Evolutionary conservation across 305 asterid species (phyloP).

Genomic region (Fraxinus greggii): DNA sequence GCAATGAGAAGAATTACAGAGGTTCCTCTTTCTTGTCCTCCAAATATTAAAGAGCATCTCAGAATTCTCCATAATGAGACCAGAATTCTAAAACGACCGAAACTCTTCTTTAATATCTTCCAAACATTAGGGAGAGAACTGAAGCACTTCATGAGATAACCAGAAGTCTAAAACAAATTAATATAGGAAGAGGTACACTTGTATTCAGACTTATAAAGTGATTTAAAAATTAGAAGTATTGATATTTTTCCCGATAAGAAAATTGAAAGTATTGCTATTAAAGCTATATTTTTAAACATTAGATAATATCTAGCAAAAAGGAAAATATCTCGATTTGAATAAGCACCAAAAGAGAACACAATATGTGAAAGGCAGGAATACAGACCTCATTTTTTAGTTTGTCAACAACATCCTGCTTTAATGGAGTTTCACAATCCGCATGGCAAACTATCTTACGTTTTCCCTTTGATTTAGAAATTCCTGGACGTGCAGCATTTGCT

Average conservation of each 20-base stretch:
- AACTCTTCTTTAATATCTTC: not conserved
- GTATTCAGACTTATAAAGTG: not conserved
- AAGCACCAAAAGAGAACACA: constrained; percentile 12
- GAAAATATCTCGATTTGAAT: not conserved
- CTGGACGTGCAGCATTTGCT: constrained; percentile 37
- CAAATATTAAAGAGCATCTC: not conserved
- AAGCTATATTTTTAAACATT: not conserved
- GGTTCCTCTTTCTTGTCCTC: not conserved
- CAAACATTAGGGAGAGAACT: constrained; percentile 9
- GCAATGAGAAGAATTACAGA: not conserved
- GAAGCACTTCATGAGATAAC: constrained; percentile 8
- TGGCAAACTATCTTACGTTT: constrained; percentile 38
- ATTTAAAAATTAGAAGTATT: not conserved
- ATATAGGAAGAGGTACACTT: not conserved
- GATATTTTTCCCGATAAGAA: not conserved
- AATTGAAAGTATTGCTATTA: not conserved
- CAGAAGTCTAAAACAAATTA: constrained; percentile 10
- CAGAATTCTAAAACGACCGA: not conserved
- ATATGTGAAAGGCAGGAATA: constrained; percentile 19
- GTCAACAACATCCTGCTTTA: constrained; percentile 36
- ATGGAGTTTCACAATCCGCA: constrained; percentile 34
- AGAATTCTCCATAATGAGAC: not conserved
- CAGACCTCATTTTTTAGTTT: constrained; percentile 60
- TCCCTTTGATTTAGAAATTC: constrained; percentile 46
- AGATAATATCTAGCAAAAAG: not conserved